Base-by-base conservation (phyloP, 2,329 filamentous ascomycete genomes). In the Nothomitra cinnamomea region DNA sequence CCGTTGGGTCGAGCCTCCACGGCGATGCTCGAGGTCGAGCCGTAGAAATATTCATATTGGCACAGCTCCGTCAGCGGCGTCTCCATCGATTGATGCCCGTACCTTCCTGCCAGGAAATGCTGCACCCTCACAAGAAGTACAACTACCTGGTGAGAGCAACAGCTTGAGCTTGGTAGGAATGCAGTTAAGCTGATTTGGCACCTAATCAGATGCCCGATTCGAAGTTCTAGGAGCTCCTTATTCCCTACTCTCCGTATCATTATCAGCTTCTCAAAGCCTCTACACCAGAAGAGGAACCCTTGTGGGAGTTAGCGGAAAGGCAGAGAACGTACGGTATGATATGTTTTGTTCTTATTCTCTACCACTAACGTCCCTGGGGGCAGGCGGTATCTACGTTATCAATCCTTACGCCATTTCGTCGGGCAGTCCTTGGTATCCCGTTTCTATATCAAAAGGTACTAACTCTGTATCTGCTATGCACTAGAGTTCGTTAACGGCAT, bases 251-350 rank as follows among this genome's bases (percentile, higher is more conserved):
- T 95, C 90, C 21, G 89, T 95, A 59, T 87, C 84, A 6, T 78
- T 98, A 52, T 94, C 92, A 36, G 86, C 92, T 42, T 96, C 90
- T 32, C 90, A 96, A 67, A 84, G 85, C 61, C 80, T 98, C 51
- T 95, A 92, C 69, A 95, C 92, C 21, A 79, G 90, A 60, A 81
- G 88, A 62, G 94, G 94, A 53, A 95, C 90, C 1, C 73, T 98
- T 51, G 86, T 96, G 53, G 89, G 84, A 48, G 78, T 96, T 56
- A 87, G 85, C 61, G 92, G 92, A 60, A 90, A 94, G 66, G 76
- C 87, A 55, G 87, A 95, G 64, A 94, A 94, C 76, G 87, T 92
- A 15, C 1, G 36, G 10, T 13, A 32, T 53, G n/a, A 19, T 19
- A 12, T 3, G 17, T 24, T 10, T 8, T n/a, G 42, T 22, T 19